phyloP scores from a whole-genome alignment of 768 basidiomycete species.

The Hypholoma sublateritium region DNA sequence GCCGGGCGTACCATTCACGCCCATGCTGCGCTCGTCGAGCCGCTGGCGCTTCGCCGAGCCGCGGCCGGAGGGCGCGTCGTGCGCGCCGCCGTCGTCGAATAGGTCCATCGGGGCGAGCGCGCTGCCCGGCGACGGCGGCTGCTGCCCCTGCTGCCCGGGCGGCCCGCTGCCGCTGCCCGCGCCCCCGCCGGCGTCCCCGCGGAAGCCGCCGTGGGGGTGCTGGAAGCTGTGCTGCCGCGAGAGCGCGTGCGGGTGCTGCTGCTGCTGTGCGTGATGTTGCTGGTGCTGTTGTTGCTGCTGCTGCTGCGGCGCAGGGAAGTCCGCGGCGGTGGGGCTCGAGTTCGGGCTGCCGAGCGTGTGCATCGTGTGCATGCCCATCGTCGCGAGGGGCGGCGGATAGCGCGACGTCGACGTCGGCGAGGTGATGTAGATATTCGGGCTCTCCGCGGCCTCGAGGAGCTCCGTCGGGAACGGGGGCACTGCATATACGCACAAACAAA shows the following conservation, averaged over 20 bases:
- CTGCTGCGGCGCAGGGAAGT: constrained; percentile 35
- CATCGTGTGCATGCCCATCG: constrained; percentile 43
- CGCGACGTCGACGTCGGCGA: constrained; percentile 52
- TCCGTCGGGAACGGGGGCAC: constrained; percentile 52
- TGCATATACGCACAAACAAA: constrained; percentile 19
- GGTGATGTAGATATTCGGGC: constrained; percentile 74
- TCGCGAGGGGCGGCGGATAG: constrained; percentile 42
- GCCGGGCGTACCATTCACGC: neutral
- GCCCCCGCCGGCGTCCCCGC: too few species aligned
- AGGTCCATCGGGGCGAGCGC: constrained; percentile 41
- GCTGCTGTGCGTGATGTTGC: constrained; percentile 22
- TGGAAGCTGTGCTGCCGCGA: constrained; percentile 65
- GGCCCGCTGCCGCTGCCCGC: too few species aligned
- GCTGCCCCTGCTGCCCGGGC: constrained; percentile 23
- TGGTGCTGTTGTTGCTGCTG: constrained; percentile 31
- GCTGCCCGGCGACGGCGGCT: constrained; percentile 36
- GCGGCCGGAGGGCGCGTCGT: constrained; percentile 27
- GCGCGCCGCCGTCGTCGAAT: constrained; percentile 37
- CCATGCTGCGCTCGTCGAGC: constrained; percentile 35
- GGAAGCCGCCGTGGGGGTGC: constrained; percentile 24
- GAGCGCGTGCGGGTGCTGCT: constrained; percentile 41
- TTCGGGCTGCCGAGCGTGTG: constrained; percentile 49
- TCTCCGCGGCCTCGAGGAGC: constrained; percentile 50
- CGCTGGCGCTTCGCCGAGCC: constrained; percentile 52
- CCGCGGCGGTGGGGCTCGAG: constrained; percentile 53